These are phyloP conservation scores for Beauveria sp. DNA, from an alignment of 2,329 filamentous ascomycete species.

Conservation along the genomic window DNA sequence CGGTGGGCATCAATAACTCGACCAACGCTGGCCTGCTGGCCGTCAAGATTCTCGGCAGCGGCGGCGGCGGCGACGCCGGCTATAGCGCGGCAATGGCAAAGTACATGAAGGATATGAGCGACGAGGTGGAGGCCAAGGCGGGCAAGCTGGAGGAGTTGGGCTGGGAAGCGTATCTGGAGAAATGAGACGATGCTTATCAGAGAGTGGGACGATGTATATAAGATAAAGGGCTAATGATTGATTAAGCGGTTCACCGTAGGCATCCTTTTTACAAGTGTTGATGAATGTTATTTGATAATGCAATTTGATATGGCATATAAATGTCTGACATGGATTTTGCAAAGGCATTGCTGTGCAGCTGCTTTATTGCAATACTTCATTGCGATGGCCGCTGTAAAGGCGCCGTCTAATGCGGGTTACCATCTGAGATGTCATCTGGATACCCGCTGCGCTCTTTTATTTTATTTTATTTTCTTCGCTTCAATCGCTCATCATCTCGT, in stretches of 20 bases:
- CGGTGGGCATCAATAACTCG: conserved; percentile 73
- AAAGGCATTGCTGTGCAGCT: neutral
- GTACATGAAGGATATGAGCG: conserved; percentile 56
- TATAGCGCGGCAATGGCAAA: conserved; percentile 50
- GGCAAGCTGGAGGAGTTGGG: conserved; percentile 47
- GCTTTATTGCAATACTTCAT: neutral
- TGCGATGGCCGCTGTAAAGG: too few species aligned
- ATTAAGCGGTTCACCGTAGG: neutral
- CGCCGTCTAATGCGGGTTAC: neutral
- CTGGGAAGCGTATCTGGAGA: conserved; percentile 45
- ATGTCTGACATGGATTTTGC: neutral
- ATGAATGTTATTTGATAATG: neutral
- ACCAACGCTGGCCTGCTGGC: conserved; percentile 71
- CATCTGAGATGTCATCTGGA: neutral
- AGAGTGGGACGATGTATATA: neutral
- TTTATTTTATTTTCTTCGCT: neutral
- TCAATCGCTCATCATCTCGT: neutral
- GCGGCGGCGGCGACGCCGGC: conserved; percentile 37
- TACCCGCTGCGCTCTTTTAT: neutral
- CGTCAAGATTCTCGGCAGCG: conserved; percentile 56
- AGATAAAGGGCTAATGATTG: neutral
- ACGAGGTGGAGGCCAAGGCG: conserved; percentile 58
- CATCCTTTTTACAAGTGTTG: neutral
- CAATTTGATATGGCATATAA: neutral
- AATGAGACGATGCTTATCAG: neutral